Evolutionary conservation across 129 eudicot species (phyloP), one percentile per base, ranked within the genome.

Genomic region (Sambucus nigra): DNA sequence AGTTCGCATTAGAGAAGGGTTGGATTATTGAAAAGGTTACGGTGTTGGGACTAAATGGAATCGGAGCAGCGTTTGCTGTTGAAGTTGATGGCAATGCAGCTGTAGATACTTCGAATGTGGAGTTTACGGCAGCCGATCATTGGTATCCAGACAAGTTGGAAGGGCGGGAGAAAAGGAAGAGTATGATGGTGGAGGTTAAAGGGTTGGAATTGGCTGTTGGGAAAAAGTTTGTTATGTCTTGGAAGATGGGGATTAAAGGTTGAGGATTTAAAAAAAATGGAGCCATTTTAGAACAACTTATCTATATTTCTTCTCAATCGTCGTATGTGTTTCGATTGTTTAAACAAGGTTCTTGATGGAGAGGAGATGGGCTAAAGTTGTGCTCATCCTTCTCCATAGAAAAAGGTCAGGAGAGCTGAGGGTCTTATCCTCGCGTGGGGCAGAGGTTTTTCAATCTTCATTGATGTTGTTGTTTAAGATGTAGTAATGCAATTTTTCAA

Each of bases 131-230:
- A 45, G 63, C 55, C 8, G 81, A 85, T 4, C 94, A 76, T 21
- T 40, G 25, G 57, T 55, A 69, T 60, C 18, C 57, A 4, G 66
- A 61, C 55, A 77, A 61, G 47, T 18, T 77, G 76, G 69, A 50
- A 46, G 77, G 62, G 0, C 79, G 56, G 11, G 71, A 68, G 6
- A 59, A 14, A 2, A 67, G 44, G 76, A 85, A 71, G 73, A 73
- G 73, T 47, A 72, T 73, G 69, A 81, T 81, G 98, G 83, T 86
- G 21, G 86, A 85, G 69, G 75, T 89, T 24, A 78, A 51, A 38
- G 98, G 98, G 58, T 58, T 89, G 79, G 65, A 80, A 50, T 71
- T 89, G 86, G 79, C 84, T 28, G 16, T 89, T 20, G 98, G 98
- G 62, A 81, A 81, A 66, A 62, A 64, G 28, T 89, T 89, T 47